Evolutionary conservation across 1,284 basidiomycete genomes (phyloP), one percentile per base, ranked within the genome.

Genomic region (Clitocybe nebularis): DNA sequence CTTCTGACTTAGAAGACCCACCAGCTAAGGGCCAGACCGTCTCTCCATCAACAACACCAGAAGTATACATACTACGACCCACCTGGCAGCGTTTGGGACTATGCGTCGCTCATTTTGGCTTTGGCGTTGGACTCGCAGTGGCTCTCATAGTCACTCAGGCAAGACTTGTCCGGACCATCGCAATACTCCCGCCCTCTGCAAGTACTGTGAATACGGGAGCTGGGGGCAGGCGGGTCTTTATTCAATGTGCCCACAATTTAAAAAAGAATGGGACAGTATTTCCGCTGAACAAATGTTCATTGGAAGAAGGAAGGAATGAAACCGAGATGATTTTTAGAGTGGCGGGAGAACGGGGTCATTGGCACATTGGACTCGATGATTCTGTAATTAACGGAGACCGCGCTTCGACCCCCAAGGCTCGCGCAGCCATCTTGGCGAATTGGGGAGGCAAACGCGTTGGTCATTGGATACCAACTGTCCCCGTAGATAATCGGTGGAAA

Each of bases 181-280:
- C 46, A 36, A 50, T 56, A 32, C 24, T 51, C 25, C 48, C 52
- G 22, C 23, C 52, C 29, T 35, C n/a, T 33, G 13, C 23, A 17
- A 22, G 22, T 13, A 6, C 10, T 34, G 26, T 22, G 25, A 22
- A 28, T 9, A 21, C 42, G 9, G 25, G 25, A 19, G 30, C 14
- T 10, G 48, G 50, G 36, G 39, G 45, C 23, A 51, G 58, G 29
- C 57, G 49, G 14, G 44, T 72, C n/a, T 65, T 74, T 43, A 48
- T 72, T 22, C 69, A 71, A 50, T 65, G 62, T 24, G 63, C 61
- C 11, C 61, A 65, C 26, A 62, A 70, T 46, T 54, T 56, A 41
- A 52, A 49, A 34, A 51, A 45, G 9, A 63, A 63, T 34, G 71
- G 70, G 4, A 50, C 53, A 13, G 46, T 62, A 8, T 63, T 66